Percentiles rank a stretch among this genome's conserved stretches.
phyloP scores from a whole-genome alignment of 1,284 basidiomycete genomes.

The Fomitopsis pinicola region DNA sequence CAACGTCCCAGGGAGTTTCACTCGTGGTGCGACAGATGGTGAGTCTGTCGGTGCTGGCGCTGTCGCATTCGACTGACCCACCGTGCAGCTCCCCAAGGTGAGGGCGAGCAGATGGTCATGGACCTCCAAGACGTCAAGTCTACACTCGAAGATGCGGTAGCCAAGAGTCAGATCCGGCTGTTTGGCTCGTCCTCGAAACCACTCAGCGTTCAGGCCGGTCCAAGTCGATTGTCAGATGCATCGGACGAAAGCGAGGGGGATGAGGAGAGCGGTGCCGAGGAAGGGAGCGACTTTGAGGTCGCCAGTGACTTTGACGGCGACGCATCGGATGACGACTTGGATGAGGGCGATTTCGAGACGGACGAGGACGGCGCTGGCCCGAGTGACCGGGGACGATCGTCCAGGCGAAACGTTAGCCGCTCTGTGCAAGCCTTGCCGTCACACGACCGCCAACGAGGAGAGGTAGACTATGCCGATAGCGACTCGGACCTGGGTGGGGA shows the following conservation, averaged over 20 bases:
- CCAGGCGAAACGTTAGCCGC: conserved; percentile 44
- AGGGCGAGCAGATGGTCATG: conserved; percentile 98
- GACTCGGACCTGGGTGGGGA: conserved; percentile 69
- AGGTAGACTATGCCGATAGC: conserved; percentile 73
- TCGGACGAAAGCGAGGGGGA: conserved; percentile 16
- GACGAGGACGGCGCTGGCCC: not conserved
- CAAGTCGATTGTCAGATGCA: conserved; percentile 21
- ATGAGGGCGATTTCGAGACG: conserved; percentile 10
- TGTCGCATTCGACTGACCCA: not conserved
- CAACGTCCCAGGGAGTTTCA: conserved; percentile 94
- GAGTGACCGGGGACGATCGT: conserved; percentile 42
- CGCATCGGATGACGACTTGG: not conserved
- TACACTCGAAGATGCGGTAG: conserved; percentile 85
- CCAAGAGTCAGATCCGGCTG: conserved; percentile 80
- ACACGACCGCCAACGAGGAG: conserved; percentile 33
- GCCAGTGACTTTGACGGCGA: conserved; percentile 14
- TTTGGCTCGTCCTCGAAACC: conserved; percentile 70
- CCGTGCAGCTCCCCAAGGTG: conserved; percentile 64
- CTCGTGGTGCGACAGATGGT: conserved; percentile 64
- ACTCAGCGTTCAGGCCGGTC: conserved; percentile 32
- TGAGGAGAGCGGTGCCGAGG: conserved; percentile 16
- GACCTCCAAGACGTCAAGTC: conserved; percentile 84
- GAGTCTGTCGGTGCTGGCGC: conserved; percentile 17
- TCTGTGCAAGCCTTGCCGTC: conserved; percentile 30
- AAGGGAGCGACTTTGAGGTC: conserved; percentile 19